Conservation (phyloP, 441 rosid species). For the Geranium incanum region DNA sequence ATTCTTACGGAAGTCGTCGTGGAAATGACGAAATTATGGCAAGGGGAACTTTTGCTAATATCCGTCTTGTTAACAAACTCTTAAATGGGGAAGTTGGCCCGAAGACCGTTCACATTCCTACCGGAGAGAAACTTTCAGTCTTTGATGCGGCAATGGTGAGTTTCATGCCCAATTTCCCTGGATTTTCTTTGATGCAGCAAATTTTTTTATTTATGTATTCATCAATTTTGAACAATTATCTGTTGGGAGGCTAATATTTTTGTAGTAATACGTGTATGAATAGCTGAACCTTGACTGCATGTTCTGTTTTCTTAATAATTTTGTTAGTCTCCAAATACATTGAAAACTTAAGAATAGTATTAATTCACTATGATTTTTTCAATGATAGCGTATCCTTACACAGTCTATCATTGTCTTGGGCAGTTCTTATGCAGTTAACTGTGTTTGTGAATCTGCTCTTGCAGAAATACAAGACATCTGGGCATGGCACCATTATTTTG, state of each 20-base stretch:
- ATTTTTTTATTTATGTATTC: background rate
- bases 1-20: constrained; percentile 97
- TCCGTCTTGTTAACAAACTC: constrained; percentile 89
- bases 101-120: constrained; percentile 81
- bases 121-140: constrained; percentile 85
- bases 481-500: constrained; percentile 6
- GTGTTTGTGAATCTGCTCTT: background rate
- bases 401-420: background rate
- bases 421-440: background rate
- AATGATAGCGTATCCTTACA: no score
- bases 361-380: no score
- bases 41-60: constrained; percentile 95
- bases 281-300: no score
- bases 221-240: background rate
- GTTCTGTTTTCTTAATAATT: no score
- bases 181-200: constrained; percentile 18
- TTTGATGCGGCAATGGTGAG: constrained; percentile 87
- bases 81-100: constrained; percentile 96
- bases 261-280: background rate
- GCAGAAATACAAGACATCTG: constrained; percentile 7
- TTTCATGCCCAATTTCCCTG: background rate
- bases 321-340: no score
- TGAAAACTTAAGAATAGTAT: no score
- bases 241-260: background rate
- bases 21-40: constrained; percentile 97